A percentile compares a stretch with the other conserved stretches of the same genome.
Conservation (phyloP, 2,329 filamentous ascomycete genomes). For the Pseudonectria foliicola region DNA sequence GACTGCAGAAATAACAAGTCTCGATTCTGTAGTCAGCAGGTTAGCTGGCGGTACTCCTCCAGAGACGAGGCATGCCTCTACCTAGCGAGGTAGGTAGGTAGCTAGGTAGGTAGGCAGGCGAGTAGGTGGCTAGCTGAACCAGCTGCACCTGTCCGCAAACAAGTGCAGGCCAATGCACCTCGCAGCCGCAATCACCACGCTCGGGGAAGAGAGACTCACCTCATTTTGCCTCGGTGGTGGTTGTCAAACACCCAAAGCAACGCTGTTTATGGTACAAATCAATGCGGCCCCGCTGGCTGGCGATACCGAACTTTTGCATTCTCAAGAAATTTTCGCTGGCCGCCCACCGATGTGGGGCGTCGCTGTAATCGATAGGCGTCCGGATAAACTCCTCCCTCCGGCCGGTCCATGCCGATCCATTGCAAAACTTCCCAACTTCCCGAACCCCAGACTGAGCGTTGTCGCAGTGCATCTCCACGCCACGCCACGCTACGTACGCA, state of each 20-base stretch:
- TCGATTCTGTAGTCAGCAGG: constrained; percentile 30
- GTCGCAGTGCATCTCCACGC: constrained; percentile 1
- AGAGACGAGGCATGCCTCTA: too few species aligned
- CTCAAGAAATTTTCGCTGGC: constrained; percentile 19
- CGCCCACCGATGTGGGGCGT: constrained; percentile 7
- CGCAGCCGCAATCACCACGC: too few species aligned
- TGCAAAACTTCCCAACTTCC: constrained; percentile 19
- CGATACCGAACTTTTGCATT: constrained; percentile 15
- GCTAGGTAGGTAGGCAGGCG: too few species aligned
- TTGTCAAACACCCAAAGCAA: constrained; percentile 18
- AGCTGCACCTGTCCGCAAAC: constrained; percentile 1
- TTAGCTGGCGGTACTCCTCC: constrained; percentile 5
- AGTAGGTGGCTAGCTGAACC: too few species aligned
- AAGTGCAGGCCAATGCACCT: neutral
- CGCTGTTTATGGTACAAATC: too few species aligned
- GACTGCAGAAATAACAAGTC: constrained; percentile 39
- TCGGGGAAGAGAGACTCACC: constrained; percentile 10
- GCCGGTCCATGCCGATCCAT: constrained; percentile 17
- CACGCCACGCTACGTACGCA: constrained; percentile 1
- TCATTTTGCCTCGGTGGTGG: constrained; percentile 20
- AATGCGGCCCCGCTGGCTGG: constrained; percentile 16
- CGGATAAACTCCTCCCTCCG: constrained; percentile 15
- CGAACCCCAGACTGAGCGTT: neutral
- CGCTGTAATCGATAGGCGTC: constrained; percentile 15
- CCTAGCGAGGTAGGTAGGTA: too few species aligned